Percentiles rank a stretch among this genome's conserved stretches.
Evolutionary conservation across 163 green algal genomes (phyloP).

Genomic region (Scenedesmus sp.): DNA sequence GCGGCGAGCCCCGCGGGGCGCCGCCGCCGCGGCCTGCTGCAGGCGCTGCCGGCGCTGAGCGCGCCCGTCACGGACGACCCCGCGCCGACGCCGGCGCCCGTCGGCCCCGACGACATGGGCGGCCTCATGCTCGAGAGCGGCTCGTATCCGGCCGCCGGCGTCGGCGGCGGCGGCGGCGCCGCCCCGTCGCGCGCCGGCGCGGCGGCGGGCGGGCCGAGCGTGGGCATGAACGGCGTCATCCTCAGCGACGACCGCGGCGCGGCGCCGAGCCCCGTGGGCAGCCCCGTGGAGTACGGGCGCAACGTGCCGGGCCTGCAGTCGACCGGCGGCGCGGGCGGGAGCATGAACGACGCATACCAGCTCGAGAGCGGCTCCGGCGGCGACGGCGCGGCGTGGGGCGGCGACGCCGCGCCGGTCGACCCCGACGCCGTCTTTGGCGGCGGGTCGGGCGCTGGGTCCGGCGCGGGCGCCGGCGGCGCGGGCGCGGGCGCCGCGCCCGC

Average conservation of each 20-base stretch:
- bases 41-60: background rate
- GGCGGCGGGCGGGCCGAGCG: background rate
- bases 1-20: background rate
- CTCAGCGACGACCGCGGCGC: background rate
- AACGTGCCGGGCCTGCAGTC: background rate
- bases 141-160: background rate
- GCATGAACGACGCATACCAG: background rate
- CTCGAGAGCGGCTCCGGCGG: conserved; percentile 11
- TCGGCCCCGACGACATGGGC: background rate
- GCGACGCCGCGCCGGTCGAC: background rate
- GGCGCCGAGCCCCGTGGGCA: background rate
- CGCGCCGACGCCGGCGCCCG: background rate
- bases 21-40: conserved; percentile 9
- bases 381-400: background rate
- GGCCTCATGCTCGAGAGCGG: conserved; percentile 12
- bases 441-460: background rate
- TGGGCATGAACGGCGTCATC: conserved; percentile 36
- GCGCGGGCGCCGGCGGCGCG: background rate
- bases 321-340: background rate
- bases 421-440: conserved; percentile 4
- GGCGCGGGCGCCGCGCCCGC: too few species aligned
- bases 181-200: background rate
- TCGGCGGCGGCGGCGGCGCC: background rate
- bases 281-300: conserved; percentile 11
- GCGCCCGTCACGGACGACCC: conserved; percentile 8